Base-by-base conservation (phyloP, 352 stramenopile species). In the Aphanomyces stellatus region DNA sequence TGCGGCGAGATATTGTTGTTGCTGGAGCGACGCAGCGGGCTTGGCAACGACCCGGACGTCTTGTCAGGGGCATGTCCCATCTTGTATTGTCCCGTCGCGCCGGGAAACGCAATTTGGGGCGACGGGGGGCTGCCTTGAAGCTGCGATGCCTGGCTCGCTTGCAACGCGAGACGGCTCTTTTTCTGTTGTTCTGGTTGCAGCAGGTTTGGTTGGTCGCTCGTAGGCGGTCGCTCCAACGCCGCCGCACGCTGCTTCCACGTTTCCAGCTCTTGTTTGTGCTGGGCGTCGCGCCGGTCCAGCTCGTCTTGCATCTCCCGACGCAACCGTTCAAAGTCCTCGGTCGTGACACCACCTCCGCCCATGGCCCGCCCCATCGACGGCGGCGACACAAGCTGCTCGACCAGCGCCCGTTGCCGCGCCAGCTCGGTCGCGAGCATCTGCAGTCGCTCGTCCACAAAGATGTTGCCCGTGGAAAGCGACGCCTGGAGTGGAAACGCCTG, bases 241-340 rank as follows among this genome's bases (percentile, higher is more conserved):
- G 8, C 46, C 10, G 49, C 49, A 8, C 27, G 49, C 5, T 17
- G 10, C 25, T 57, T 57, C 27, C n/a, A 57, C 28, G 19, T 15
- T 35, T 41, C 41, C 11, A 67, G 49, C 34, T 67, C 60, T 34
- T 59, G 60, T 28, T 57, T 17, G 27, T 67, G 60, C 31, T 42
- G 7, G 10, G 24, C 22, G 34, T 67, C 60, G 19, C 60, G 43
- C 17, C 60, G 60, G 28, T 67, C 60, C 28, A 67, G 60, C 41
- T 67, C 60, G 22, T 19, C 46, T 43, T 67, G 60, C 60, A 67
- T 67, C 22, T 67, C 60, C 11, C 25, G 28, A 1, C 60, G 60
- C 15, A 67, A 41, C n/a, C 30, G 19, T 19, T 67, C 60, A 19
- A 67, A 48, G 60, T 67, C 60, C 11, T 67, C 41, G 0, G 40